Conservation (phyloP, 805 yeast genomes). For the Ogataea henricii region DNA sequence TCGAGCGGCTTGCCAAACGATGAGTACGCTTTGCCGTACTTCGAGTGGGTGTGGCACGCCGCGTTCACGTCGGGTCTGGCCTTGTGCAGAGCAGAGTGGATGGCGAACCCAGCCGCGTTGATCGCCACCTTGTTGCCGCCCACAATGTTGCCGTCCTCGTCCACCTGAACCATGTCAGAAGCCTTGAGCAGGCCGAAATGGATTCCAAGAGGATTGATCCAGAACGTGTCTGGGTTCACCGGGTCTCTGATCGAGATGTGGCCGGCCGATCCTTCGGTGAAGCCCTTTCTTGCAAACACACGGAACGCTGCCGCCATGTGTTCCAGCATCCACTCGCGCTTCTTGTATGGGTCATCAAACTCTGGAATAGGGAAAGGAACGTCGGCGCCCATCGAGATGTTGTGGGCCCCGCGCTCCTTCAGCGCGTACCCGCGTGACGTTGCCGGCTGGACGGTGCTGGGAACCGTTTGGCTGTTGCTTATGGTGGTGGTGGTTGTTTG, state of each 20-base stretch:
- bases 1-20: slow-evolving; percentile 67
- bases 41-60: slow-evolving; percentile 71
- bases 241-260: slow-evolving; percentile 88
- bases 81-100: slow-evolving; percentile 66
- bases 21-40: slow-evolving; percentile 65
- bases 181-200: slow-evolving; percentile 67
- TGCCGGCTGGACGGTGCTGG: slow-evolving; percentile 29
- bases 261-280: slow-evolving; percentile 78
- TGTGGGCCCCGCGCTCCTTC: slow-evolving; percentile 56
- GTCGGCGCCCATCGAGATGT: slow-evolving; percentile 55
- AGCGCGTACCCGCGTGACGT: slow-evolving; percentile 45
- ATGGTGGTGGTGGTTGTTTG: slow-evolving; percentile 1
- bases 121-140: slow-evolving; percentile 55
- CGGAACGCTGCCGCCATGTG: slow-evolving; percentile 89
- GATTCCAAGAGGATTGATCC: slow-evolving; percentile 87
- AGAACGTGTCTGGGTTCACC: slow-evolving; percentile 73
- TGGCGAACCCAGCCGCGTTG: slow-evolving; percentile 70
- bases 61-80: slow-evolving; percentile 72
- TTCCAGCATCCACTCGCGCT: slow-evolving; percentile 58
- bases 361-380: slow-evolving; percentile 55
- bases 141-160: slow-evolving; percentile 61
- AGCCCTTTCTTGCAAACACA: slow-evolving; percentile 77
- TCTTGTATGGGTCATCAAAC: slow-evolving; percentile 48
- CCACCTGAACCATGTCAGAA: slow-evolving; percentile 63
- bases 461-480: slow-evolving; percentile 23